Evolutionary conservation across 75 land plant genomes (phyloP).

Genomic region (Selaginella tamariscina): DNA sequence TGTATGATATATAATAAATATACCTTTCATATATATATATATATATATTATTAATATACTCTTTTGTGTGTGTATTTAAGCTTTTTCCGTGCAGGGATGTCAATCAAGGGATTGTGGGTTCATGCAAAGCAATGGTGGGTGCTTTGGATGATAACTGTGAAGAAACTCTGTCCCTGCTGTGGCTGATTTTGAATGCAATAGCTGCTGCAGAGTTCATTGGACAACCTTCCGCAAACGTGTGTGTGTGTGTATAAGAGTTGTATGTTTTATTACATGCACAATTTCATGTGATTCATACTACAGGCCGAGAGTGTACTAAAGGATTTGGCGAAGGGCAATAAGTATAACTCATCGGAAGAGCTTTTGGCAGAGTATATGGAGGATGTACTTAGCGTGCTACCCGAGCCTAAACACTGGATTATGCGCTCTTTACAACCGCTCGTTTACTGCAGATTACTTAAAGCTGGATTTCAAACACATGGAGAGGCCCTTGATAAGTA

Average conservation of each 20-base stretch:
- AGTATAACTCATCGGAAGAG: slow-evolving; percentile 13
- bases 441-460: slow-evolving; percentile 20
- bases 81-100: slow-evolving; percentile 18
- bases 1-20: neutral
- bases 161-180: slow-evolving; percentile 24
- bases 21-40: neutral
- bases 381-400: slow-evolving; percentile 16
- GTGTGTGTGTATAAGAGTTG: neutral
- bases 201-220: slow-evolving; percentile 25
- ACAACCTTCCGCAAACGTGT: slow-evolving; percentile 16
- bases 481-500: too few relatives aligned
- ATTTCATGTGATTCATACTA: neutral
- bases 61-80: neutral
- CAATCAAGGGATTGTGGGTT: slow-evolving; percentile 21
- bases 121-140: slow-evolving; percentile 17
- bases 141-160: slow-evolving; percentile 18
- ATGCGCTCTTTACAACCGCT: slow-evolving; percentile 20
- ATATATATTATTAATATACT: neutral
- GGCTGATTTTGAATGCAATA: slow-evolving; percentile 30
- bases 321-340: slow-evolving; percentile 17
- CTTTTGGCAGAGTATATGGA: slow-evolving; percentile 15
- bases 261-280: neutral
- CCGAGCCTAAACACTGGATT: slow-evolving; percentile 20
- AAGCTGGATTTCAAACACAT: too few relatives aligned
- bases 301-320: slow-evolving; percentile 23